Percentiles rank a stretch among this genome's conserved stretches.
Evolutionary conservation across 1,284 basidiomycete species (phyloP).

Genomic region (Cutaneotrichosporon sp.): DNA sequence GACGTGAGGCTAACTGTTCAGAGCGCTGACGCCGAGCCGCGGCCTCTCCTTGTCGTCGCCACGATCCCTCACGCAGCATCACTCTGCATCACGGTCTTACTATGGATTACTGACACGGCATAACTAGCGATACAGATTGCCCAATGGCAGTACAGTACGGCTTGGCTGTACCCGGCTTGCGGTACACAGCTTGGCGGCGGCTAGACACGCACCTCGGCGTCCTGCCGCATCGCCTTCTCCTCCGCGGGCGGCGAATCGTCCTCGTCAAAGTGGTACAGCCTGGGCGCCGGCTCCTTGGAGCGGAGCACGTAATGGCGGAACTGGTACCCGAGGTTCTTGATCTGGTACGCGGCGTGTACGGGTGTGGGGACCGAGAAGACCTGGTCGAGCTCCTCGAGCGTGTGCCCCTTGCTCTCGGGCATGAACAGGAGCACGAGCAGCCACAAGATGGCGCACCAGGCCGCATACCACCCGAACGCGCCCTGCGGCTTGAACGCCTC

Average conservation of each 20-base stretch:
- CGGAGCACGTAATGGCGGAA: conserved; percentile 39
- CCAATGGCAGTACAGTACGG: no score
- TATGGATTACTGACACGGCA: no score
- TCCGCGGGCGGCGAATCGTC: neutral
- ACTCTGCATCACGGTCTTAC: no score
- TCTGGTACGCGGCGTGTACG: conserved; percentile 64
- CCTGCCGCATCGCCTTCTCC: no score
- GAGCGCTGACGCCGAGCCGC: no score
- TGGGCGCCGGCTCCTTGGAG: conserved; percentile 13
- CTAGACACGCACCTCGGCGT: no score
- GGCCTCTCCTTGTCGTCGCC: no score
- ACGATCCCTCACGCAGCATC: no score
- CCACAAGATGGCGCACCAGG: conserved; percentile 34
- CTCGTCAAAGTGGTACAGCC: conserved; percentile 14
- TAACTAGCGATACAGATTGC: no score
- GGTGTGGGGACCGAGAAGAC: conserved; percentile 59
- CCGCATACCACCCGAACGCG: conserved; percentile 32
- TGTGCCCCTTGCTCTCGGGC: conserved; percentile 75
- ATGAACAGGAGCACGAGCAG: conserved; percentile 46
- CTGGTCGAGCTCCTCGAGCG: conserved; percentile 69
- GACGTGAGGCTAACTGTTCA: no score
- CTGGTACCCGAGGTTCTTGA: conserved; percentile 13
- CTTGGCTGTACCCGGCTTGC: no score
- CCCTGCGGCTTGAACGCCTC: conserved; percentile 38
- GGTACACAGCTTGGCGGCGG: no score